Base-by-base conservation (phyloP, 176 grass and related monocot genomes). In the Pharus latifolius region DNA sequence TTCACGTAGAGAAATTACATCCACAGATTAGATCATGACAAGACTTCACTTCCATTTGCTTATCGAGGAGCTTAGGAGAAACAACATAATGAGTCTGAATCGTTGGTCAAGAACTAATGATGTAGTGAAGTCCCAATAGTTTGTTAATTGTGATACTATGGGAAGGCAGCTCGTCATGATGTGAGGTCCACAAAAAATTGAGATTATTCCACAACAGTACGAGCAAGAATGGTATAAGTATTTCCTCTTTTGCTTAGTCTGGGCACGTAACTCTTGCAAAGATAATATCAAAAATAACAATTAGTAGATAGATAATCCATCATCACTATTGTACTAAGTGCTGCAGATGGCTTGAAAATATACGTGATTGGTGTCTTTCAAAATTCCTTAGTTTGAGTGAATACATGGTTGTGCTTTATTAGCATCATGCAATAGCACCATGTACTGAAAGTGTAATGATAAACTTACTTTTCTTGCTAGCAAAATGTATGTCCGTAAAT, bases 141-240 rank as follows among this genome's bases (percentile, higher is more conserved):
- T 92, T 82, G 88, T 96, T 68, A 81, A 79, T 72, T 96, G 92
- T 53, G 64, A 79, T 54, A 83, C 74, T 23, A 96, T 96, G 92
- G 92, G 83, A 67, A 83, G 56, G 56, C 78, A 54, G 83, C 83
- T 61, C 73, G 92, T 69, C 83, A 92, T 52, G 88, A 88, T 73
- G 92, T 96, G 26, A 67, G 82, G 48, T 89, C 86, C 2, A 89
- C n/a, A 89, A 62, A 86, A 79, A 63, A 91, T 96, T 60, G 88
- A 96, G 83, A 87, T 96, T 33, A 96, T 96, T 61, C 92, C 92
- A 12, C 88, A 89, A 40, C 92, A 96, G 73, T 92, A 96, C 78
- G 88, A 89, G 62, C 85, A 86, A 72, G 92, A 96, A 60, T 96
- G 92, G 92, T 84, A 82, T 55, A 89, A 88, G 92, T 96, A 86